A percentile compares a stretch with the other conserved stretches of the same genome.
These are phyloP conservation scores for Pichia sp. DNA, from an alignment of 1,139 yeast species.

Conservation along the genomic window DNA sequence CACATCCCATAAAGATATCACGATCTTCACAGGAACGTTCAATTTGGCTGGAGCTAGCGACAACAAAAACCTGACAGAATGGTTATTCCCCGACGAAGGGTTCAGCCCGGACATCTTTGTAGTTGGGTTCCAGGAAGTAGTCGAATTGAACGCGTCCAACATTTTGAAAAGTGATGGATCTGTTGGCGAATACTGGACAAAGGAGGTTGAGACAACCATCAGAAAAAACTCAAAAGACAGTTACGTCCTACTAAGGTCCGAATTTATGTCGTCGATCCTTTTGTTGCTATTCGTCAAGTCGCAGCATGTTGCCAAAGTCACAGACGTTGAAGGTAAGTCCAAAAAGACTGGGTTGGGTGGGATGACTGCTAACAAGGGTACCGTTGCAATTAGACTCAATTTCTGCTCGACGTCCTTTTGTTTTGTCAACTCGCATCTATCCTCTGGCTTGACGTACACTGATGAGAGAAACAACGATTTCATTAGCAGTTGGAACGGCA, in stretches of 20 bases:
- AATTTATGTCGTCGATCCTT: constrained; percentile 83
- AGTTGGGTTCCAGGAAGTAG: constrained; percentile 88
- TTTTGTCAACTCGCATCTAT: constrained; percentile 81
- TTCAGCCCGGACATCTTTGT: constrained; percentile 66
- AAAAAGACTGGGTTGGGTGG: constrained; percentile 96
- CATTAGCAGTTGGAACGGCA: constrained; percentile 58
- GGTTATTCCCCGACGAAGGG: constrained; percentile 73
- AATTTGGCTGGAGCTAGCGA: constrained; percentile 76
- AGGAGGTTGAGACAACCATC: constrained; percentile 51
- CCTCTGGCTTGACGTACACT: constrained; percentile 79
- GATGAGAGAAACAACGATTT: constrained; percentile 84
- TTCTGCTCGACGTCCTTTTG: constrained; percentile 73
- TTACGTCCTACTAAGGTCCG: constrained; percentile 71
- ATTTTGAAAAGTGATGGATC: constrained; percentile 66
- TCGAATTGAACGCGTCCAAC: constrained; percentile 85
- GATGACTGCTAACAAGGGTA: constrained; percentile 93
- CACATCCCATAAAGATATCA: constrained; percentile 56
- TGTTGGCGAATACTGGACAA: constrained; percentile 62
- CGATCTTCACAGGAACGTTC: constrained; percentile 77
- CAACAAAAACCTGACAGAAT: constrained; percentile 54
- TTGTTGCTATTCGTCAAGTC: constrained; percentile 62
- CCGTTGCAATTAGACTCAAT: constrained; percentile 76
- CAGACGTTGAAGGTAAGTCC: constrained; percentile 67
- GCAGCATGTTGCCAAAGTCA: constrained; percentile 48
- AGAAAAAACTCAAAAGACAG: constrained; percentile 39